phyloP scores from a whole-genome alignment of 208 protist species.

The Novymonas esmeraldas region DNA sequence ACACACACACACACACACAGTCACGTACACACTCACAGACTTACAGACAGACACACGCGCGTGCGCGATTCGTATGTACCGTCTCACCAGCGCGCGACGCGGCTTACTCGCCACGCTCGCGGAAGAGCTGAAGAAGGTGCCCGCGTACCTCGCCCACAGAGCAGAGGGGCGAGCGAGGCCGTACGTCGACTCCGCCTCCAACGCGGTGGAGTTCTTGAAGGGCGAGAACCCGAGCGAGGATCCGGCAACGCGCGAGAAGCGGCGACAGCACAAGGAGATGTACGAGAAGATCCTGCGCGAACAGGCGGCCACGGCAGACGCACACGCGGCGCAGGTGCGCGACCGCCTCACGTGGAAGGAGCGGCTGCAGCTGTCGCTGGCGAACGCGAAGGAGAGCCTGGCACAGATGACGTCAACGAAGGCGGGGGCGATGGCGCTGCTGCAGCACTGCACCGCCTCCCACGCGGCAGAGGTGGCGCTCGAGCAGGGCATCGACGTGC shows the following conservation, averaged over 20 bases:
- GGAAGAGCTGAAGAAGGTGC: constrained; percentile 57
- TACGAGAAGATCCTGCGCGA: constrained; percentile 65
- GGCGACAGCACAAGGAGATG: constrained; percentile 54
- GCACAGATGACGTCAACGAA: constrained; percentile 57
- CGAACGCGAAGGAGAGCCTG: constrained; percentile 33
- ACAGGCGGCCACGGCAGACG: constrained; percentile 32
- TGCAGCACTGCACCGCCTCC: constrained; percentile 86
- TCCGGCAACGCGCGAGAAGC: constrained; percentile 41
- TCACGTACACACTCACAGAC: too few species aligned
- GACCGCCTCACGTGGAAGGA: constrained; percentile 22
- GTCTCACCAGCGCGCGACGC: constrained; percentile 16
- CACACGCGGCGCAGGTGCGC: constrained; percentile 7
- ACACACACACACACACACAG: too few species aligned
- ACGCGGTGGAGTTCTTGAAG: constrained; percentile 50
- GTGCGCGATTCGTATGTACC: constrained; percentile 36
- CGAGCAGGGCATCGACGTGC: constrained; percentile 83
- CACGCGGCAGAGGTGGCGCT: constrained; percentile 86
- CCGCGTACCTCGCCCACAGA: constrained; percentile 35
- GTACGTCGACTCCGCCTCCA: constrained; percentile 40
- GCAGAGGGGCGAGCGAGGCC: constrained; percentile 29
- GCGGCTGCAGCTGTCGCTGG: constrained; percentile 28
- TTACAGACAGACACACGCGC: too few species aligned
- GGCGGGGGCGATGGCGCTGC: constrained; percentile 71
- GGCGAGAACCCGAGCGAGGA: constrained; percentile 47
- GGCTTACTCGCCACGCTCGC: constrained; percentile 47